These are phyloP conservation scores for Claviceps capensis DNA, from an alignment of 2,329 filamentous ascomycete genomes.

Conservation along the genomic window DNA sequence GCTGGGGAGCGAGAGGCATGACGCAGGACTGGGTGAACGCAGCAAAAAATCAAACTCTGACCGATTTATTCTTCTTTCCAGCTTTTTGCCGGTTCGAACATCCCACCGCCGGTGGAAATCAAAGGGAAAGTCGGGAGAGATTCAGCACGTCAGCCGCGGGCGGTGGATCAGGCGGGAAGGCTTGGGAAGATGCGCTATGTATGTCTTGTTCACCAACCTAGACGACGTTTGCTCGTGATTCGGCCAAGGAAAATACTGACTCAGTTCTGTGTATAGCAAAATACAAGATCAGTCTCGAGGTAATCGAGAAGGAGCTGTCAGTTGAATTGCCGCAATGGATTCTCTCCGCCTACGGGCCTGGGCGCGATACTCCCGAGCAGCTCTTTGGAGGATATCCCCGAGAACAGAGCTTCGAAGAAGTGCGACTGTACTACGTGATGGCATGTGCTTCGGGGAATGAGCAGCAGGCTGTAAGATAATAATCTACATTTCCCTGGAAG, in stretches of 20 bases:
- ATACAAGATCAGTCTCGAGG: slow-evolving; percentile 42
- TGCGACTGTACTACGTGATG: slow-evolving; percentile 58
- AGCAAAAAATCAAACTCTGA: not conserved
- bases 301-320: slow-evolving; percentile 53
- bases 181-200: slow-evolving; percentile 12
- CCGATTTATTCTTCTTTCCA: slow-evolving; percentile 12
- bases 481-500: not conserved
- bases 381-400: slow-evolving; percentile 66
- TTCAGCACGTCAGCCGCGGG: slow-evolving; percentile 35
- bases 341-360: slow-evolving; percentile 73
- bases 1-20: not conserved
- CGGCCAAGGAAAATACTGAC: not conserved
- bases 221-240: not conserved
- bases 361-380: slow-evolving; percentile 62
- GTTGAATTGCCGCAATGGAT: slow-evolving; percentile 70
- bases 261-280: slow-evolving; percentile 13
- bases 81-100: slow-evolving; percentile 43
- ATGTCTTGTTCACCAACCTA: slow-evolving; percentile 1
- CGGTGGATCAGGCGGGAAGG: slow-evolving; percentile 14
- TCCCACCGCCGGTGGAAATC: slow-evolving; percentile 22
- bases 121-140: slow-evolving; percentile 33
- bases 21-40: not conserved
- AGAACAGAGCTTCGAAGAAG: slow-evolving; percentile 82
- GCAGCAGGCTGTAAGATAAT: slow-evolving; percentile 32
- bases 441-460: slow-evolving; percentile 47